Evolutionary conservation across 2,329 filamentous ascomycete species (phyloP), one percentile per base, ranked within the genome.

Genomic region (Chaetomiaceae sp.): DNA sequence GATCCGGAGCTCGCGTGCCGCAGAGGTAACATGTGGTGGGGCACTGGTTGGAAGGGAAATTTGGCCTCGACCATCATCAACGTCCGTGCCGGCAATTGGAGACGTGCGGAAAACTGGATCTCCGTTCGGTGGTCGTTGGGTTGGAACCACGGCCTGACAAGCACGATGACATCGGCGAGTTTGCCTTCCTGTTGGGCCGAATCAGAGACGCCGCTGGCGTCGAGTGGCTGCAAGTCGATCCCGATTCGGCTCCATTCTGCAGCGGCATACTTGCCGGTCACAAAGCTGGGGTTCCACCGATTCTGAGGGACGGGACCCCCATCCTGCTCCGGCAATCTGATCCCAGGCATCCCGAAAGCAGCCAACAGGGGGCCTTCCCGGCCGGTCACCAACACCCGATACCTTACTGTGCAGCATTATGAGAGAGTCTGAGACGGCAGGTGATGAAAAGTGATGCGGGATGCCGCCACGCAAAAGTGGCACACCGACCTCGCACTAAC

Each of bases 141-240:
- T 20, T 32, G n/a, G 18, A 14, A 25, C 9, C 4, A 42, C 21
- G n/a, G 40, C 25, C 25, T 27, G 25, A 27, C 25, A 27, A n/a
- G n/a, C 25, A 23, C 8, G 16, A 30, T 18, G 37, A 40, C 11
- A 40, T 23, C 11, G 37, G 37, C 11, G 37, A 21, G 25, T 9
- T 9, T 40, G 37, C 37, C 5, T 25, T 38, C 18, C 20, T 30
- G 40, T 27, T 42, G 43, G 42, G 42, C 53, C 53, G 45, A 51
- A 58, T 48, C 36, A 53, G 52, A 46, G 41, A 16, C 2, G 40
- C 13, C 14, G 37, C 38, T 44, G 37, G 25, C 40, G 46, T 47
- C 47, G 56, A 54, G 54, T 49, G 57, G 53, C 51, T 58, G 51
- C 51, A 56, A 27, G 23, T n/a, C 41, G 36, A 43, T 59, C 51